Percentiles rank a stretch among this genome's conserved stretches.
Evolutionary conservation across 2,329 filamentous ascomycete species (phyloP).

Genomic region (Cercospora sp.): DNA sequence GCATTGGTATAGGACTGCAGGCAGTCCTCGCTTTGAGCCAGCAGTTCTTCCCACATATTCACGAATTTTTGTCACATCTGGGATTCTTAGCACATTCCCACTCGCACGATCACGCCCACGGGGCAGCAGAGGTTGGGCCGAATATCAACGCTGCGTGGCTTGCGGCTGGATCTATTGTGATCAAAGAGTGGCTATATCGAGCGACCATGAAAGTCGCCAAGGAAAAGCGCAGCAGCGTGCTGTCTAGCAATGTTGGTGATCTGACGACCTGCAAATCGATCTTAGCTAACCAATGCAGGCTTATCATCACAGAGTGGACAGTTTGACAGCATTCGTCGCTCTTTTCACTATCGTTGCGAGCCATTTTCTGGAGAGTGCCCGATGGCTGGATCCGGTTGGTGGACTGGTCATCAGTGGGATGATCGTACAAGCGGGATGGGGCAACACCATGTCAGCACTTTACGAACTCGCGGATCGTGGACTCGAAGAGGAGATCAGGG

Average conservation of each 20-base stretch:
- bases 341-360: slow-evolving; percentile 85
- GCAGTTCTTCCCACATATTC: slow-evolving; percentile 51
- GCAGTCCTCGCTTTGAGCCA: slow-evolving; percentile 60
- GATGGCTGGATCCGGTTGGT: slow-evolving; percentile 92
- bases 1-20: slow-evolving; percentile 81
- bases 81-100: slow-evolving; percentile 54
- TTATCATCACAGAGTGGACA: slow-evolving; percentile 94
- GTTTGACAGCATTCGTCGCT: slow-evolving; percentile 90
- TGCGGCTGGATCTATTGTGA: slow-evolving; percentile 79
- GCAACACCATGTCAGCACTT: slow-evolving; percentile 79
- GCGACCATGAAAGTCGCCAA: slow-evolving; percentile 96
- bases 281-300: slow-evolving; percentile 39
- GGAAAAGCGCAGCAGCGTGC: slow-evolving; percentile 90
- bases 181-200: slow-evolving; percentile 97
- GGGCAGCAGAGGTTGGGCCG: slow-evolving; percentile 62
- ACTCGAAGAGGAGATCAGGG: slow-evolving; percentile 80
- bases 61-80: slow-evolving; percentile 45
- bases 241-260: slow-evolving; percentile 74
- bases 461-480: slow-evolving; percentile 88
- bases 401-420: slow-evolving; percentile 89
- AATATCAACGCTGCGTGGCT: slow-evolving; percentile 95
- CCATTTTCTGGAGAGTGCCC: slow-evolving; percentile 79
- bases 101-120: slow-evolving; percentile 64
- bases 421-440: slow-evolving; percentile 85
- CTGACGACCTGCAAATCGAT: neutral